These are phyloP conservation scores for Metschnikowia shivogae DNA, from an alignment of 805 yeast species.

Conservation along the genomic window DNA sequence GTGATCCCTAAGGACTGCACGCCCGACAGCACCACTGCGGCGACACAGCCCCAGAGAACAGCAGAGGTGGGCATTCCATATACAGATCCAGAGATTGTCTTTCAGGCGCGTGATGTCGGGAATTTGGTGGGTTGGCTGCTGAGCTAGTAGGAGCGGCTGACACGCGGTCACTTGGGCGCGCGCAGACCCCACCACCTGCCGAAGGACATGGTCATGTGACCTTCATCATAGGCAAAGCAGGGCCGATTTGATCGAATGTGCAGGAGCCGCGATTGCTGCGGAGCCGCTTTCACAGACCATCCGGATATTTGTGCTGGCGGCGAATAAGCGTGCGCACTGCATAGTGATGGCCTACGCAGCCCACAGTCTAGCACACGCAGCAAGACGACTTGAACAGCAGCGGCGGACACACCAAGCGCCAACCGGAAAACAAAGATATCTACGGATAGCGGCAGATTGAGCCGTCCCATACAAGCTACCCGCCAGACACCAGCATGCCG, in stretches of 20 bases:
- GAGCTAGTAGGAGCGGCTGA: slow-evolving; percentile 1
- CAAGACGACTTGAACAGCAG: no score
- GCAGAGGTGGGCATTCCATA: slow-evolving; percentile 10
- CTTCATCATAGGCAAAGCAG: no score
- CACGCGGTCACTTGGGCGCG: slow-evolving; percentile 1
- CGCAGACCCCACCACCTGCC: background rate
- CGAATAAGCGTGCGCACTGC: background rate
- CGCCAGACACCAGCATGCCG: background rate
- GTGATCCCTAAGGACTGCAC: slow-evolving; percentile 80
- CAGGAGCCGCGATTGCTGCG: no score
- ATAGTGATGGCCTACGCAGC: background rate
- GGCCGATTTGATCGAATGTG: no score
- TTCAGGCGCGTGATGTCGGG: background rate
- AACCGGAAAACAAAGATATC: no score
- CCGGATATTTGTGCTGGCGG: no score
- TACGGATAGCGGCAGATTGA: background rate
- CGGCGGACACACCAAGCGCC: no score
- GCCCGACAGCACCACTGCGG: slow-evolving; percentile 72
- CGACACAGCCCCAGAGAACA: slow-evolving; percentile 49
- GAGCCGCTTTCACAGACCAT: no score
- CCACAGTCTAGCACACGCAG: no score
- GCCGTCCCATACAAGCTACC: background rate
- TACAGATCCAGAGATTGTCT: background rate
- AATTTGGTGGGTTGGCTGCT: background rate
- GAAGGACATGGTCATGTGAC: no score